A percentile compares a stretch with the other conserved stretches of the same genome.
phyloP scores from a whole-genome alignment of 257 asterid genomes.

The Echites panduratus region DNA sequence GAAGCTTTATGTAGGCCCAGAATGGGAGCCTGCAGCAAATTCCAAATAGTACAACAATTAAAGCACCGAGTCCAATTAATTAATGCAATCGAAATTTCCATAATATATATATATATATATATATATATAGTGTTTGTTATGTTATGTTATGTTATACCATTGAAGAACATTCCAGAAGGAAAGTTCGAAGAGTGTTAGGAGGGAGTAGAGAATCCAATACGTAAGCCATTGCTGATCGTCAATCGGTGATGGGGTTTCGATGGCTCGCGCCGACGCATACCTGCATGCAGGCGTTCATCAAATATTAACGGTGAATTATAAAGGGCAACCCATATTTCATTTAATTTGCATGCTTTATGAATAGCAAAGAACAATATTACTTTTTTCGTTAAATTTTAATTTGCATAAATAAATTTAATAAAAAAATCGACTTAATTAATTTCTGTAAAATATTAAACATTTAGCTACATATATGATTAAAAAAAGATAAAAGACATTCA shows the following conservation, averaged over 20 bases:
- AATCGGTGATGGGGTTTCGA: slow-evolving; percentile 83
- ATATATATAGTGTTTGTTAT: no score
- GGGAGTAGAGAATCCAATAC: slow-evolving; percentile 84
- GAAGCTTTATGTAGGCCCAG: slow-evolving; percentile 76
- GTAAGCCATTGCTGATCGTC: slow-evolving; percentile 96
- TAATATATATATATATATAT: not conserved
- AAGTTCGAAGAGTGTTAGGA: slow-evolving; percentile 67
- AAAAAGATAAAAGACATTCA: no score
- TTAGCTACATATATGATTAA: no score
- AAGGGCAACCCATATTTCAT: no score
- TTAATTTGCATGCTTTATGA: no score
- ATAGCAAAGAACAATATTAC: no score
- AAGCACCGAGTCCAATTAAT: not conserved
- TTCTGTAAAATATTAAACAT: no score
- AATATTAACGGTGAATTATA: not conserved
- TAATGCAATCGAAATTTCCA: no score
- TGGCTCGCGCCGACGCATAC: slow-evolving; percentile 76
- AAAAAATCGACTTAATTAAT: no score
- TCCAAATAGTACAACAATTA: not conserved
- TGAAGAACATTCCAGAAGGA: slow-evolving; percentile 76
- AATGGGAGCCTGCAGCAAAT: slow-evolving; percentile 93
- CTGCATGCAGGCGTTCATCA: slow-evolving; percentile 23
- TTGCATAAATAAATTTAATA: no score
- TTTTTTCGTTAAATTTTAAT: no score
- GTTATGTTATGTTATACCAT: slow-evolving; percentile 43